These are phyloP conservation scores for Eimeria tenella DNA, from an alignment of 169 alveolate genomes.

Conservation along the genomic window DNA sequence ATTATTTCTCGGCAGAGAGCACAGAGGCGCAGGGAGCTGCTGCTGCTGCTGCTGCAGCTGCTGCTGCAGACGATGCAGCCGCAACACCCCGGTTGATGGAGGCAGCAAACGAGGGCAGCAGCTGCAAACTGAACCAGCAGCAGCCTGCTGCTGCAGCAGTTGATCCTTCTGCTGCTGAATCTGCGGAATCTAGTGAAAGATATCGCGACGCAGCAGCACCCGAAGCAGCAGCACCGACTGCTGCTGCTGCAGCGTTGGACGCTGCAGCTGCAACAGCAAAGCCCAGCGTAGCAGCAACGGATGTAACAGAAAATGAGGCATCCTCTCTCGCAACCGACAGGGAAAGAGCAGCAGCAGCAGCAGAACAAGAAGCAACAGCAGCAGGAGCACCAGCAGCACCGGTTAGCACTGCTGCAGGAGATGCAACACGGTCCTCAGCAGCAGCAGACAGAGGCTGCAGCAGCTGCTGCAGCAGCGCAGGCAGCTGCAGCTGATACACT, in stretches of 20 bases:
- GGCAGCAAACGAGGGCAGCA: not conserved
- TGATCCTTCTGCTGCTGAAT: slow-evolving; percentile 27
- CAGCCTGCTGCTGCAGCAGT: slow-evolving; percentile 34
- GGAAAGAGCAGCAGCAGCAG: not conserved
- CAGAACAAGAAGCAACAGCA: not conserved
- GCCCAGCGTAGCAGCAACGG: not conserved
- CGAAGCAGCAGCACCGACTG: not conserved
- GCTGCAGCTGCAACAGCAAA: slow-evolving; percentile 42
- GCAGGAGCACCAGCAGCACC: not conserved
- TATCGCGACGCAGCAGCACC: not conserved
- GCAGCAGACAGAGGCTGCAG: slow-evolving; percentile 19
- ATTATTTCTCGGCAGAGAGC: not conserved
- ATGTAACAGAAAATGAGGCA: not conserved
- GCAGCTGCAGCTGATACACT: not conserved
- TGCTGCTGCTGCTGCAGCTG: slow-evolving; percentile 2
- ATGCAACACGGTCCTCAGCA: not conserved
- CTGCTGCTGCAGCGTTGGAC: not conserved
- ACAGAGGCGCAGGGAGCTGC: not conserved
- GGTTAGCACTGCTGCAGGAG: not conserved
- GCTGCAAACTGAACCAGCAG: not conserved
- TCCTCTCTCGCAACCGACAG: not conserved
- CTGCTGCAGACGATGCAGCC: not conserved
- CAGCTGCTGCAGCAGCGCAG: not conserved
- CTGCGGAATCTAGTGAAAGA: too few relatives aligned
- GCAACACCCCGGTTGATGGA: not conserved